Evolutionary conservation across 768 basidiomycete genomes (phyloP), one percentile per base, ranked within the genome.

Genomic region (Scleroderma citrinum): DNA sequence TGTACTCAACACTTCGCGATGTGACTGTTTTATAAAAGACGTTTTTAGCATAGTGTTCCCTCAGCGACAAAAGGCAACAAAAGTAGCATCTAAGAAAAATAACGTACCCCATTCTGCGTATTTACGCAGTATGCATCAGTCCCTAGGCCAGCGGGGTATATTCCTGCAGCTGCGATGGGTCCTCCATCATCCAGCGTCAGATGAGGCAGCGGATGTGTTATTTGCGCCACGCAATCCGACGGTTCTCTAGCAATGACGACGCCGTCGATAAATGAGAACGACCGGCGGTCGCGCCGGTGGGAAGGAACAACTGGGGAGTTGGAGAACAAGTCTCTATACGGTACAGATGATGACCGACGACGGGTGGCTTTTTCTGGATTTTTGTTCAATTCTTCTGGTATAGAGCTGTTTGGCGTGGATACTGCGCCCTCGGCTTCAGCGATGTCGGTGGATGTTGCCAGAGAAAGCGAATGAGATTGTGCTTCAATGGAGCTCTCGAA

Each of bases 371-470:
- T 16, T 31, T 16, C 34, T 16, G 20, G 17, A 32, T 2, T 6
- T 7, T 44, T 19, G 31, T 32, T 12, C 17, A 26, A 2, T 11
- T 14, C 36, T 19, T 17, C 21, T 26, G 31, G 38, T 3, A 31
- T 29, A 23, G 23, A 23, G 20, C 37, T 37, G 37, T 13, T 14
- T 39, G 50, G 17, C 24, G 17, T 20, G 38, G 37, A 29, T 6
- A 20, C 44, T 10, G 37, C 8, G 31, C 41, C 49, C 21, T 45
- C 35, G 11, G 19, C 7, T 49, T 48, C 17, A 47, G 50, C 11
- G 48, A 24, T 7, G 54, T 20, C 23, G 12, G 24, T 26, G 16
- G 59, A 30, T 7, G 58, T 60, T 5, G 63, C 56, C n/a, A 60
- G 62, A 1, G 51, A 1, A 16, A 36, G 62, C 1, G 51, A 1